Evolutionary conservation across 2,329 filamentous ascomycete species (phyloP).

Genomic region (Diaporthe aspalathi): DNA sequence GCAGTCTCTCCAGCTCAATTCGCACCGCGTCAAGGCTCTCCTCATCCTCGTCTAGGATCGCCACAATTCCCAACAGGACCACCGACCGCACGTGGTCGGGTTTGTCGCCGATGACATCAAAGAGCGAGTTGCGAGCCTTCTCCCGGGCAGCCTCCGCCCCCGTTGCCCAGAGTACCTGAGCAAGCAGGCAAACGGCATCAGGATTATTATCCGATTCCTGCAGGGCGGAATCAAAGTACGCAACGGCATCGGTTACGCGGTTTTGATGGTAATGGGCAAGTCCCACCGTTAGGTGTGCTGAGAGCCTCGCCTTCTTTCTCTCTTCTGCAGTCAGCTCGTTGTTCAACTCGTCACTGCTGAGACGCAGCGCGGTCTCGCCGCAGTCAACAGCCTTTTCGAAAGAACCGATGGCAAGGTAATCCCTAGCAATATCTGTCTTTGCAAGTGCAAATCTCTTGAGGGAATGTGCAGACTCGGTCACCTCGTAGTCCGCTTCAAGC

Average conservation of each 20-base stretch:
- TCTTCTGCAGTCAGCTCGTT: constrained; percentile 73
- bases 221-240: constrained; percentile 83
- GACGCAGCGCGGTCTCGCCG: constrained; percentile 81
- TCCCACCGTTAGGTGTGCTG: constrained; percentile 86
- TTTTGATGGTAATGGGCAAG: constrained; percentile 81
- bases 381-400: constrained; percentile 80
- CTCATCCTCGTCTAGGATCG: constrained; percentile 80
- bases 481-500: constrained; percentile 86
- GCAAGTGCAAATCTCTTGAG: constrained; percentile 83
- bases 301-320: constrained; percentile 79
- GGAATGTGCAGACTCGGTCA: constrained; percentile 78
- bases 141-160: constrained; percentile 79
- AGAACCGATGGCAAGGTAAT: constrained; percentile 75
- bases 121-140: constrained; percentile 82
- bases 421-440: constrained; percentile 88
- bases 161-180: constrained; percentile 93
- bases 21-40: constrained; percentile 85
- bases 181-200: constrained; percentile 86
- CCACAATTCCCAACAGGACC: constrained; percentile 84
- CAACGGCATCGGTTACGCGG: constrained; percentile 75
- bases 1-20: constrained; percentile 79
- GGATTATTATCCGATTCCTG: constrained; percentile 80
- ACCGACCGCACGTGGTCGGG: constrained; percentile 83
- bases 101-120: constrained; percentile 79
- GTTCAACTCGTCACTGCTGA: constrained; percentile 78